phyloP scores from a whole-genome alignment of 2,329 filamentous ascomycete genomes.

The Didymosphaeria variabile region DNA sequence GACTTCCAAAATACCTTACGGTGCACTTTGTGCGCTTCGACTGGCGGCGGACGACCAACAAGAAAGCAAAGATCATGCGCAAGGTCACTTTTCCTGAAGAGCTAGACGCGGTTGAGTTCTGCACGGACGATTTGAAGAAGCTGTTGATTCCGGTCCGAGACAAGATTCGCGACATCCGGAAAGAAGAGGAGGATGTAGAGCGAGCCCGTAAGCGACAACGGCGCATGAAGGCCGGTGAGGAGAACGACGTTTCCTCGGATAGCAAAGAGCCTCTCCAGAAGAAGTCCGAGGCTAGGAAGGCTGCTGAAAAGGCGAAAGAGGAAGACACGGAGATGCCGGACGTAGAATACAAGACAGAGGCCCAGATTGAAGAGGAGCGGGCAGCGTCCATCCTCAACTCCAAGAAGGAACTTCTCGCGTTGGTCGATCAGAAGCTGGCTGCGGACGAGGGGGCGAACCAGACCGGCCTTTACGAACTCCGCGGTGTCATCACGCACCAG shows the following conservation, averaged over 20 bases:
- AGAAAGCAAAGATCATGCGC: conserved; percentile 99
- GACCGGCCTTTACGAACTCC: conserved; percentile 92
- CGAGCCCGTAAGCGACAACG: conserved; percentile 92
- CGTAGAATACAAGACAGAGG: conserved; percentile 88
- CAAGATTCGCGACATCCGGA: conserved; percentile 92
- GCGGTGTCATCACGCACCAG: conserved; percentile 94
- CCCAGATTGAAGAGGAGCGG: conserved; percentile 87
- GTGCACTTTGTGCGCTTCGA: conserved; percentile 98
- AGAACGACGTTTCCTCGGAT: conserved; percentile 57
- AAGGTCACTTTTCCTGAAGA: conserved; percentile 97
- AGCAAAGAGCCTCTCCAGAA: conserved; percentile 61
- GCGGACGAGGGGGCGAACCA: conserved; percentile 87
- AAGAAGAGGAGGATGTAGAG: conserved; percentile 93
- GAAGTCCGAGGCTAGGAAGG: conserved; percentile 56
- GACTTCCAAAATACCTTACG: conserved; percentile 92
- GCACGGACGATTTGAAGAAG: conserved; percentile 85
- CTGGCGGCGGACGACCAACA: conserved; percentile 94
- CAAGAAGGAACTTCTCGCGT: conserved; percentile 85
- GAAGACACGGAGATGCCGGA: conserved; percentile 75
- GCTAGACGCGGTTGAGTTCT: conserved; percentile 93
- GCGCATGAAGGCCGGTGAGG: conserved; percentile 66
- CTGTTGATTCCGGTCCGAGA: conserved; percentile 91
- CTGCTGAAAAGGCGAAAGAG: conserved; percentile 60
- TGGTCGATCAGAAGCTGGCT: conserved; percentile 78
- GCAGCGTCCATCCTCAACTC: conserved; percentile 76